These are phyloP conservation scores for Diplosphaera chodatii DNA, from an alignment of 139 green algal genomes.

Conservation along the genomic window DNA sequence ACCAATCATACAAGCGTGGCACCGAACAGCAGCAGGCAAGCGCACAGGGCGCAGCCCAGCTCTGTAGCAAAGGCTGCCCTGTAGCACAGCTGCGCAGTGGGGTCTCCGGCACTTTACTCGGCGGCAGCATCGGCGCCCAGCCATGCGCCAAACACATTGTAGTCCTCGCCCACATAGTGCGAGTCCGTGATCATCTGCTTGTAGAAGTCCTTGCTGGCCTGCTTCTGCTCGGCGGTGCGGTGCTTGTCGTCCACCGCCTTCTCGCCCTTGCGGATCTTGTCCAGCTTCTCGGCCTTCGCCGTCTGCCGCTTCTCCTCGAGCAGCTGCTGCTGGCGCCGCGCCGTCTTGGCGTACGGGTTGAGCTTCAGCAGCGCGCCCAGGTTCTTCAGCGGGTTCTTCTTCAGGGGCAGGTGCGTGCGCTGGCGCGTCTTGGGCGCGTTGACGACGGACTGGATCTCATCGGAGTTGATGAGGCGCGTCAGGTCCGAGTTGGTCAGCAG, in stretches of 20 bases:
- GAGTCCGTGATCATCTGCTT: constrained; percentile 66
- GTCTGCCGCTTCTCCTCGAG: constrained; percentile 37
- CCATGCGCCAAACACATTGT: constrained; percentile 83
- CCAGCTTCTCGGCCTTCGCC: constrained; percentile 44
- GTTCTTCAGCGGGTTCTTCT: constrained; percentile 99
- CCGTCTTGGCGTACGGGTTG: constrained; percentile 90
- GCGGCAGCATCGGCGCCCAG: constrained; percentile 26
- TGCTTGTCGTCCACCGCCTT: background rate
- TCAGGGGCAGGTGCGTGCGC: constrained; percentile 54
- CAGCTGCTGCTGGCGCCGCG: constrained; percentile 56
- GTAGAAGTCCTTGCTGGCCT: constrained; percentile 67
- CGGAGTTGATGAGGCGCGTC: constrained; percentile 91
- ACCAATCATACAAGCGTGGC: too few relatives aligned
- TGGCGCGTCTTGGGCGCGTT: constrained; percentile 40
- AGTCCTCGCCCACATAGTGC: constrained; percentile 88
- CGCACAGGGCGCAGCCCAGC: too few relatives aligned
- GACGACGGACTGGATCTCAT: constrained; percentile 89
- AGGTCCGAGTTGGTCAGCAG: constrained; percentile 93
- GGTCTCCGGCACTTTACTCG: background rate
- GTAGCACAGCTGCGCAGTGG: too few relatives aligned
- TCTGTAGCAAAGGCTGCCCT: too few relatives aligned
- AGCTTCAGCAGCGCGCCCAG: constrained; percentile 91
- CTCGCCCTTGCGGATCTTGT: constrained; percentile 34
- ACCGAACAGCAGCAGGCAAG: too few relatives aligned
- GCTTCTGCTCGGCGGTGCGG: constrained; percentile 17